Base-by-base conservation (phyloP, 2,329 filamentous ascomycete genomes). In the Corinectria fuckeliana region DNA sequence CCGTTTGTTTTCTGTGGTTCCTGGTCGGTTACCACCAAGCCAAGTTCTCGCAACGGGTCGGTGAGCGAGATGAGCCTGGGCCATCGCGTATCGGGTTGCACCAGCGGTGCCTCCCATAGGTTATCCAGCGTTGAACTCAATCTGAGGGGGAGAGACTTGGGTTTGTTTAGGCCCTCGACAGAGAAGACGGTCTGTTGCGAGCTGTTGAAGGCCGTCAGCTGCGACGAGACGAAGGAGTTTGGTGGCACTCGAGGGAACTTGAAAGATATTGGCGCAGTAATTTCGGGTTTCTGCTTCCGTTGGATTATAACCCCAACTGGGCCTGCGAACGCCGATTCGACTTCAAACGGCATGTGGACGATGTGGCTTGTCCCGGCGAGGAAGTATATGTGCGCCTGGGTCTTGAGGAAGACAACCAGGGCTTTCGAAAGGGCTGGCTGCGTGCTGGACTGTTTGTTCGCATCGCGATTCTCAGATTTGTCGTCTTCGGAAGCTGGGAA, bases 301-400 rank as follows among this genome's bases (percentile, higher is more conserved):
- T 98, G 94, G 56, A 99, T 86, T 18, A 99, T 84, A 49, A 98
- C 83, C 23, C 95, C 95, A 28, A 87, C 83, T 5, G 93, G 91
- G 11, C 91, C 91, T 32, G 94, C 88, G 74, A 93, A 92, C 26
- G 91, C 93, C 52, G 87, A 87, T 72, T 97, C 92, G 39, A 97
- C 91, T 77, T 98, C 93, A 72, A 99, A 99, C 2, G 94, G 94
- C 71, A 99, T 87, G 74, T 97, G 92, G 47, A 98, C 84, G 58
- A 97, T 87, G 82, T 99, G 91, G 72, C 87, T 95, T 30, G 92
- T 89, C 18, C 94, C 94, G 2, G 91, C 87, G 34, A 98, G 84
- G 73, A 96, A 97, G 80, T 93, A 96, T 65, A 99, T 87, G 73
- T 98, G 94, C 20, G 92, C 93, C 72, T 98, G 94, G 0, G 92